phyloP scores from a whole-genome alignment of 2,329 filamentous ascomycete species.

The Exophiala sp. region DNA sequence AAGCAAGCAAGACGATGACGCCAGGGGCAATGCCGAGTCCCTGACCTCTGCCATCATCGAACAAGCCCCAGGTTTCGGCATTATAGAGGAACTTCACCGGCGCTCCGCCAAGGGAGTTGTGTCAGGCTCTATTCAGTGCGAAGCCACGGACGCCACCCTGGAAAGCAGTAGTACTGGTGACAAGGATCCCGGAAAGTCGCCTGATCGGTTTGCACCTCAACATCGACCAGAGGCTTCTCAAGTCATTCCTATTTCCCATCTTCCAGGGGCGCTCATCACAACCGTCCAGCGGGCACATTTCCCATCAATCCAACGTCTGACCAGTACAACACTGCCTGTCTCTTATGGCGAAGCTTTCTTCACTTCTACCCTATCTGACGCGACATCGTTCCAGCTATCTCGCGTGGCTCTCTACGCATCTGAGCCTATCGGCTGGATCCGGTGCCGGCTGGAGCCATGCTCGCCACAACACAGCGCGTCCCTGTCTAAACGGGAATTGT shows the following conservation, averaged over 20 bases:
- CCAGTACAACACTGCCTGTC: conserved; percentile 54
- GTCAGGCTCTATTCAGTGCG: background rate
- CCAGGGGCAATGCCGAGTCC: too few relatives aligned
- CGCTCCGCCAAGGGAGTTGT: background rate
- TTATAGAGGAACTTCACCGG: background rate
- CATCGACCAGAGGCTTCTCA: background rate
- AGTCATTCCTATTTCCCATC: conserved; percentile 31
- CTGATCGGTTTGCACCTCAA: background rate
- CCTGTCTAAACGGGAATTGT: conserved; percentile 26
- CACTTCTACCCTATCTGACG: conserved; percentile 53
- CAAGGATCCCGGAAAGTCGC: background rate
- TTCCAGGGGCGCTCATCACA: conserved; percentile 48
- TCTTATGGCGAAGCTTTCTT: conserved; percentile 58
- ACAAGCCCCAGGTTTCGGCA: background rate
- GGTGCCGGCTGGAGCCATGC: conserved; percentile 41
- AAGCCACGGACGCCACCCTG: background rate
- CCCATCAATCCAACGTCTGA: conserved; percentile 52
- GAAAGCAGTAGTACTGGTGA: background rate
- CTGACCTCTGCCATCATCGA: too few relatives aligned
- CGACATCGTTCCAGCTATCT: conserved; percentile 48
- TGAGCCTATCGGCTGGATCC: conserved; percentile 42
- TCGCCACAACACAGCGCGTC: conserved; percentile 1
- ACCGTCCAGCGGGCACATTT: conserved; percentile 50
- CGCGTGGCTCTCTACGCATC: conserved; percentile 54
- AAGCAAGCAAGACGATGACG: too few relatives aligned